These are phyloP conservation scores for Arachis hypogaea DNA, from an alignment of 306 rosid species.

Conservation along the genomic window DNA sequence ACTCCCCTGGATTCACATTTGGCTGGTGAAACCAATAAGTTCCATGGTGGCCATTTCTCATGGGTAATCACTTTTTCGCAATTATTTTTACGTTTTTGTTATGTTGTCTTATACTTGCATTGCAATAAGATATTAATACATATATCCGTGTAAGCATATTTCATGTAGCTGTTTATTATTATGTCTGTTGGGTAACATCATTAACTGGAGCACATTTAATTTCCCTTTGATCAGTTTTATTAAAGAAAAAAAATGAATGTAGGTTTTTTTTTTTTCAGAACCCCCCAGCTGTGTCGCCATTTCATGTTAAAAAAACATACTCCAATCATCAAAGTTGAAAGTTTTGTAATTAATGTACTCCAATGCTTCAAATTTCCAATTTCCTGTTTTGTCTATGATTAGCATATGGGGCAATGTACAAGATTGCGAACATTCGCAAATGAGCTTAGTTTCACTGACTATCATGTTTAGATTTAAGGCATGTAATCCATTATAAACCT, in stretches of 20 bases:
- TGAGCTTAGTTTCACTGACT: conserved; percentile 1
- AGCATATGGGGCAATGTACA: background rate
- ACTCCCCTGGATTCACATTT: conserved; percentile 90
- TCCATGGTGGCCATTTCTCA: conserved; percentile 93
- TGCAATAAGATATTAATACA: background rate
- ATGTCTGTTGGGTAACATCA: conserved; percentile 16
- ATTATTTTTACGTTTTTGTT: conserved; percentile 22
- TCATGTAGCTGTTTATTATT: background rate
- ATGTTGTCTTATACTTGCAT: background rate
- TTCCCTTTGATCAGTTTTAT: conserved; percentile 16
- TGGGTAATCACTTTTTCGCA: conserved; percentile 61
- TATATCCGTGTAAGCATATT: conserved; percentile 17
- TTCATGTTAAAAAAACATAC: background rate
- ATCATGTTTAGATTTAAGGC: background rate
- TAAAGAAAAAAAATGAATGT: background rate
- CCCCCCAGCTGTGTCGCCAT: background rate
- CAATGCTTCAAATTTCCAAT: background rate
- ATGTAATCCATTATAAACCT: background rate
- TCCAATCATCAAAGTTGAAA: conserved; percentile 2
- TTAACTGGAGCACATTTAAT: conserved; percentile 17
- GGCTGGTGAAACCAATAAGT: conserved; percentile 76
- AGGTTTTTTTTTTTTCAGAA: no score
- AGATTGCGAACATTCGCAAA: conserved; percentile 1
- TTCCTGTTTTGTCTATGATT: background rate
- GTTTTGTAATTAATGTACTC: conserved; percentile 6